Base-by-base conservation (phyloP, 106 monocot species). In the Platanthera zijinensis region DNA sequence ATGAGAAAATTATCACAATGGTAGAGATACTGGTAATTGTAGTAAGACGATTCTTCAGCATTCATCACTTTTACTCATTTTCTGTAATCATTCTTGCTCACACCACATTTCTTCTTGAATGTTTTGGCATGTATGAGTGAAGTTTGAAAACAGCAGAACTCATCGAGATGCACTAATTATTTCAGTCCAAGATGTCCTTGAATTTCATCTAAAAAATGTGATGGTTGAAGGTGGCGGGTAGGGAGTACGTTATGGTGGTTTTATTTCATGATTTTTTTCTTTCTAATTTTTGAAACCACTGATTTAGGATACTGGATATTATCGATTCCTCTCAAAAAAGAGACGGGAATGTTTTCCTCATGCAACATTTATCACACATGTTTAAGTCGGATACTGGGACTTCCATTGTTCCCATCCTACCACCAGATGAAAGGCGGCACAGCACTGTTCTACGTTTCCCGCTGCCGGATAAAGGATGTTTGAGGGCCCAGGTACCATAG, bases 161-260 rank as follows among this genome's bases (percentile, higher is more conserved):
- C 72, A 75, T 74, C 70, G 76, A 74, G 79, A 86, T 77, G 81
- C 76, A 63, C 80, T 89, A 52, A 51, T 83, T 48, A 86, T 86
- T 80, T 84, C 88, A 63, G 82, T 92, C 51, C 92, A 92, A 89
- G 92, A 89, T 89, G 78, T 92, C 5, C 25, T 92, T 52, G 92
- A 92, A 62, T 80, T 92, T 83, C 32, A 86, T 48, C 75, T 80
- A 53, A 86, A 84, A 83, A 89, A 92, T 84, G 73, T 92, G 82
- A 86, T 92, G 78, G 53, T 75, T 62, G 64, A 86, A 79, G 76
- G 82, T 67, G 52, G 61, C 50, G 86, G 83, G 92, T 92, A 72
- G 77, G 78, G 71, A 49, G 51, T 10, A 21, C 10, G 6, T 39
- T 69, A 28, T 53, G 9, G 68, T 10, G 51, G 0, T 32, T 59